Base-by-base conservation (phyloP, 192 early-diverging fungal species). In the Backusella parvicylindrica region DNA sequence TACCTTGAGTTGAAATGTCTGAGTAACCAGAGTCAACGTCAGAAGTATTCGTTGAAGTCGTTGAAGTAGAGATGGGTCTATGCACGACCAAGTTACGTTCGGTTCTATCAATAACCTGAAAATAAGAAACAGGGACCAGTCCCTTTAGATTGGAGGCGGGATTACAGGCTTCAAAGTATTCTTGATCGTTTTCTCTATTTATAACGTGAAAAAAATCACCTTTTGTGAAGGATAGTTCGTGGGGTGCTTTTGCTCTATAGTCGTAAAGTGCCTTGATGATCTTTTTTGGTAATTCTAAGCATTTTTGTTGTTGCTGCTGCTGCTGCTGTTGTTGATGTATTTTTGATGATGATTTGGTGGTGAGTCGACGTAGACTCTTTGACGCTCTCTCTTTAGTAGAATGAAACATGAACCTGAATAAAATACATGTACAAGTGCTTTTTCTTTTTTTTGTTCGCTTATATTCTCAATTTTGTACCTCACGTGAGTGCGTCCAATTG, bases 121-220 rank as follows among this genome's bases (percentile, higher is more conserved):
- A 93, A 81, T 84, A 87, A 23, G 87, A 81, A 30, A 89, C 88
- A 31, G 92, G 92, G 16, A 91, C 92, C 47, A 89, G 83, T n/a
- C 92, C 92, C 30, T 85, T 89, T 63, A 83, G 78, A 35, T 89
- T 89, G 30, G 86, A 88, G 66, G 87, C 85, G 64, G 92, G 92
- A 73, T 93, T 91, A 32, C 84, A 84, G 13, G 88, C 92, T n/a
- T 91, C 88, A 76, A 89, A 93, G 90, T 89, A 93, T 53, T 87
- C 72, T 23, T 78, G 80, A 83, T 91, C 90, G 64, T 89, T 85
- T 33, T 91, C 90, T 72, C 91, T 86, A 21, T 86, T 89, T 11
- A 67, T 72, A 36, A 94, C 92, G 64, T 92, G 89, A 79, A 92
- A 94, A 77, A 94, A 94, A 50, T 94, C 92, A 70, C 92, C 92